phyloP scores from a whole-genome alignment of 2,329 filamentous ascomycete genomes.

The Amylocarpus encephaloides region DNA sequence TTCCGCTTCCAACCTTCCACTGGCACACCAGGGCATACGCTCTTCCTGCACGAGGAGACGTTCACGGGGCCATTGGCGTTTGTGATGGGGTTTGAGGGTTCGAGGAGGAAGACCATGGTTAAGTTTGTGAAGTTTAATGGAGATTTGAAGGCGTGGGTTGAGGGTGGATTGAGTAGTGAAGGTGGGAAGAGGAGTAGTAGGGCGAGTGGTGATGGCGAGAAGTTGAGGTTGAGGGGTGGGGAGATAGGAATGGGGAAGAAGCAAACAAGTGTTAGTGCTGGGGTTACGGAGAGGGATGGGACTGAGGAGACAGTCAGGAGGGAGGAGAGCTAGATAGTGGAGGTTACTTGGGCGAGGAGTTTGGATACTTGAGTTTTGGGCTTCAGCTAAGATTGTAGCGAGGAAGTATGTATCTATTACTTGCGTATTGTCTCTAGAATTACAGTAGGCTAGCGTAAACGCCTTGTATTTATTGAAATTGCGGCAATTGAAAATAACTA shows the following conservation, averaged over 20 bases:
- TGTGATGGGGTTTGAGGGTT: not conserved
- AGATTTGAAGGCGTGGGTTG: slow-evolving; percentile 1
- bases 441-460: too few relatives aligned
- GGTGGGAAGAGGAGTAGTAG: too few relatives aligned
- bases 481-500: too few relatives aligned
- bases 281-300: not conserved
- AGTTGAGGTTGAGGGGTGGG: not conserved
- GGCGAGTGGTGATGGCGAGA: not conserved
- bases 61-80: not conserved
- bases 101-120: not conserved
- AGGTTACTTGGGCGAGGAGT: too few relatives aligned
- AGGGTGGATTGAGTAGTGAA: not conserved
- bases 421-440: too few relatives aligned
- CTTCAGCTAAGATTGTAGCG: too few relatives aligned
- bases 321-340: too few relatives aligned
- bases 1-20: not conserved
- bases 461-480: too few relatives aligned
- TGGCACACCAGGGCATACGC: not conserved
- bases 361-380: too few relatives aligned
- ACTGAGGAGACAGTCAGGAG: not conserved
- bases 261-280: not conserved
- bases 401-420: too few relatives aligned
- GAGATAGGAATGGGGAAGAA: not conserved
- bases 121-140: not conserved
- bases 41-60: not conserved